phyloP scores from a whole-genome alignment of 2,329 filamentous ascomycete species.

The Eutypa lata region DNA sequence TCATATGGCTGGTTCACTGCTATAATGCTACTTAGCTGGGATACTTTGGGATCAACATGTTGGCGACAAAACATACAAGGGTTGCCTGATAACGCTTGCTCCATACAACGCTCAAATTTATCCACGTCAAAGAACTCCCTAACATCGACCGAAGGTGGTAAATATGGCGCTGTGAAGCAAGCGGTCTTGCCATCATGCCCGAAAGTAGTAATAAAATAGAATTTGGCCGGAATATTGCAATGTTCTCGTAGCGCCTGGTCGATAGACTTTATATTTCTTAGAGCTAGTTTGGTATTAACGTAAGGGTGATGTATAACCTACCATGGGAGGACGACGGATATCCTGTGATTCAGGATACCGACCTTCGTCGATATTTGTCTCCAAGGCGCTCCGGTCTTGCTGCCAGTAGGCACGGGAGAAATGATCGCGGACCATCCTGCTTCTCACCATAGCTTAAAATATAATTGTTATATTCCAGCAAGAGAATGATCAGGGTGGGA shows the following conservation, averaged over 20 bases:
- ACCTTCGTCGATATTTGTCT: constrained; percentile 25
- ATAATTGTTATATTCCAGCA: not conserved
- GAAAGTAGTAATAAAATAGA: constrained; percentile 51
- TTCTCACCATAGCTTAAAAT: constrained; percentile 37
- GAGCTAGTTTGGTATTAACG: constrained; percentile 2
- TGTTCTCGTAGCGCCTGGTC: constrained; percentile 48
- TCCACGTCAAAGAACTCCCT: constrained; percentile 45
- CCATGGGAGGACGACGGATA: constrained; percentile 36
- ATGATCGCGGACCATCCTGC: constrained; percentile 34
- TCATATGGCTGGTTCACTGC: constrained; percentile 11
- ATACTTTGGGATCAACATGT: not conserved
- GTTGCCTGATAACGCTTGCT: constrained; percentile 38
- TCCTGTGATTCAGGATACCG: constrained; percentile 34
- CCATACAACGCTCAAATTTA: constrained; percentile 37
- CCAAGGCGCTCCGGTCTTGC: constrained; percentile 20
- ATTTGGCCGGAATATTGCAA: constrained; percentile 48
- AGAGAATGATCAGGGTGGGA: not conserved
- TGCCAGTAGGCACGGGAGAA: constrained; percentile 35
- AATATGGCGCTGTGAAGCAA: constrained; percentile 32
- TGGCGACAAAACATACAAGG: not conserved
- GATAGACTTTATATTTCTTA: constrained; percentile 39
- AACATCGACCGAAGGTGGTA: constrained; percentile 21
- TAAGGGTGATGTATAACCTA: constrained; percentile 18
- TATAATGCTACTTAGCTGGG: constrained; percentile 7
- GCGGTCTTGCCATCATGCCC: constrained; percentile 43